phyloP scores from a whole-genome alignment of 2,329 filamentous ascomycete genomes.

The Pleoardoris graminearum region DNA sequence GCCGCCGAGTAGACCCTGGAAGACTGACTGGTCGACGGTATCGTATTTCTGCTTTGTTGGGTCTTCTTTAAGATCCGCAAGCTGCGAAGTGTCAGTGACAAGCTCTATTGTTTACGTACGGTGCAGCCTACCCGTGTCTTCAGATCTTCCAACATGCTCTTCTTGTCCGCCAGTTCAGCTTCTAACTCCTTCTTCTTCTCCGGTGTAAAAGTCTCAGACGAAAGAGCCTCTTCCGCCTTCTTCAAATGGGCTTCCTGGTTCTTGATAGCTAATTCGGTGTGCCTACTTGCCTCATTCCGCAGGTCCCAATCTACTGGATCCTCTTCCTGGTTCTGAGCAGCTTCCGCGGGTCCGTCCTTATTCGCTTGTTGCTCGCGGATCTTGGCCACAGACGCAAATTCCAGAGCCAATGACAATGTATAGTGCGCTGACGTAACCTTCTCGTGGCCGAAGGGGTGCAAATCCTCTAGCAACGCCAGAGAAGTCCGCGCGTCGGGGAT shows the following conservation, averaged over 20 bases:
- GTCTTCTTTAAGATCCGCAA: slow-evolving; percentile 69
- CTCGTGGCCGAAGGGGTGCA: slow-evolving; percentile 80
- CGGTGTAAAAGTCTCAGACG: slow-evolving; percentile 50
- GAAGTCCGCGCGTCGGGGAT: slow-evolving; percentile 79
- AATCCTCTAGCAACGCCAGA: slow-evolving; percentile 74
- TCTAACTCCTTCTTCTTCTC: slow-evolving; percentile 67
- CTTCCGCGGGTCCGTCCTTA: slow-evolving; percentile 41
- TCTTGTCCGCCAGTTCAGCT: slow-evolving; percentile 68
- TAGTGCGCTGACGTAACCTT: slow-evolving; percentile 93
- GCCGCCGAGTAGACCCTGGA: slow-evolving; percentile 66
- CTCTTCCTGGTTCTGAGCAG: slow-evolving; percentile 48
- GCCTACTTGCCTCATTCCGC: slow-evolving; percentile 69
- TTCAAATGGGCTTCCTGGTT: slow-evolving; percentile 72
- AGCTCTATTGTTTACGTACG: slow-evolving; percentile 1
- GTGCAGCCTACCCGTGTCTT: slow-evolving; percentile 55
- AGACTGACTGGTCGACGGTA: slow-evolving; percentile 50
- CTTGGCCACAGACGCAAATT: slow-evolving; percentile 82
- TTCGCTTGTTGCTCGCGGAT: slow-evolving; percentile 57
- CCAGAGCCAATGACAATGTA: slow-evolving; percentile 91
- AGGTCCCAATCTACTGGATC: slow-evolving; percentile 67
- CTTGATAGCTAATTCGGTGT: slow-evolving; percentile 74
- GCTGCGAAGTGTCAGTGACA: slow-evolving; percentile 46
- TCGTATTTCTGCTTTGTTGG: slow-evolving; percentile 49
- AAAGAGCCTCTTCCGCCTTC: slow-evolving; percentile 69
- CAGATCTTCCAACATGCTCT: slow-evolving; percentile 78